Conservation (phyloP, 495 filamentous ascomycete genomes). For the Aspergillus panamensis region DNA sequence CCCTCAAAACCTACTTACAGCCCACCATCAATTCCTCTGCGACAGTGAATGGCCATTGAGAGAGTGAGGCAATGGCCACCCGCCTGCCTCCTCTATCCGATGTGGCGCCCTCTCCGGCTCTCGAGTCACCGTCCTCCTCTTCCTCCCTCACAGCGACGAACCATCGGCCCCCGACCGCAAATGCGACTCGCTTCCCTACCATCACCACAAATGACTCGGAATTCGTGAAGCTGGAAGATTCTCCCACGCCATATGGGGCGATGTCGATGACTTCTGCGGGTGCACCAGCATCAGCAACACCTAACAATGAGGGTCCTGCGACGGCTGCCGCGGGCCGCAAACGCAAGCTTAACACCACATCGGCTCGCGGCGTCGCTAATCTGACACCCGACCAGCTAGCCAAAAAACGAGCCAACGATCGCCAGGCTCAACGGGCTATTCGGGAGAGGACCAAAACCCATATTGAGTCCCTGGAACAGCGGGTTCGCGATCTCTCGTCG, state of each 20-base stretch:
- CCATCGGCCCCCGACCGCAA: slow-evolving; percentile 11
- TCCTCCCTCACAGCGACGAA: slow-evolving; percentile 11
- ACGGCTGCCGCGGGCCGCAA: slow-evolving; percentile 39
- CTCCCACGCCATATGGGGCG: slow-evolving; percentile 28
- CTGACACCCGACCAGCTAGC: slow-evolving; percentile 69
- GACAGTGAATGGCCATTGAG: slow-evolving; percentile 32
- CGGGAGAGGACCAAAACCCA: slow-evolving; percentile 76
- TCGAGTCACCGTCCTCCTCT: slow-evolving; percentile 19
- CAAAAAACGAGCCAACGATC: slow-evolving; percentile 83
- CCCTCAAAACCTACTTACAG: slow-evolving; percentile 7
- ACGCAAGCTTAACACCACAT: slow-evolving; percentile 49
- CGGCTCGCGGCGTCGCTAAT: slow-evolving; percentile 67
- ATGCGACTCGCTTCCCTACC: neutral
- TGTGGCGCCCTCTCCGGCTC: slow-evolving; percentile 29
- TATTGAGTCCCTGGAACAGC: slow-evolving; percentile 71
- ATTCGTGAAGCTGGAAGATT: slow-evolving; percentile 32
- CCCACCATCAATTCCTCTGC: neutral
- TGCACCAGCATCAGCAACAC: slow-evolving; percentile 19
- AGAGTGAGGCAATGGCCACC: slow-evolving; percentile 42
- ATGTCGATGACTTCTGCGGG: slow-evolving; percentile 29
- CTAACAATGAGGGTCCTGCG: slow-evolving; percentile 25
- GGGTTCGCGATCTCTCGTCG: slow-evolving; percentile 65
- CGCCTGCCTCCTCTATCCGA: slow-evolving; percentile 31
- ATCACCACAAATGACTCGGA: slow-evolving; percentile 17
- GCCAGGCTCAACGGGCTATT: slow-evolving; percentile 84